Base-by-base conservation (phyloP, 2,329 filamentous ascomycete species). In the Curvularia eragrostidis region DNA sequence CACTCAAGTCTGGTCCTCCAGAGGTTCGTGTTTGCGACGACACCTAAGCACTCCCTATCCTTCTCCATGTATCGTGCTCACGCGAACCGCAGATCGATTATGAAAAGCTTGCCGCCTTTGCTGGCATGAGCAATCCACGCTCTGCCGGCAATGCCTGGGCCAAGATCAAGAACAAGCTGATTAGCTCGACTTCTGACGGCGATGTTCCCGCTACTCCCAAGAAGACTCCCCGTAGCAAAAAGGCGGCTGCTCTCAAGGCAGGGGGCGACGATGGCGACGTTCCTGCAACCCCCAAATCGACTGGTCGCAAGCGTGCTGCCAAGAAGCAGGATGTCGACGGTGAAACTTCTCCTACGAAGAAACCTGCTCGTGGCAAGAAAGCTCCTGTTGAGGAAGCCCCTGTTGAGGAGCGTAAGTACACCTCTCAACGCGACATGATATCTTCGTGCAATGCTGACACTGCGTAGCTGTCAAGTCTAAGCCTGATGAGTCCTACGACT, bases 81-180 rank as follows among this genome's bases (percentile, higher is more conserved):
- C 46, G 47, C 8, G 6, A n/a, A n/a, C 3, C 3, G 13, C 19
- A 78, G 75, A 68, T 78, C 53, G 75, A 78, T 62, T 75, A 73
- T 62, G 68, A 71, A 2, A 75, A 72, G 62, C 72, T 78, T 18
- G 75, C 75, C 7, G 43, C 4, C 3, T 71, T 75, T 38, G 71
- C 73, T 32, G 65, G 71, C 48, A 77, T 78, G 75, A 57, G 65
- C 62, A 77, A 78, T 56, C 68, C 68, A 7, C 69, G 74, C 50
- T 77, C 75, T 26, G 75, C 75, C 12, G 58, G 67, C 59, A 78
- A 78, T 48, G 74, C 75, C 30, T 77, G 75, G 75, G 65, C 70
- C 47, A 71, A 70, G 57, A 69, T 77, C 63, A 72, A 67, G 59
- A 53, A 38, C 61, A 77, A 77, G 65, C 63, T 77, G 18, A 63